Evolutionary conservation across 805 yeast genomes (phyloP).

Genomic region (Kuraishia borneana): DNA sequence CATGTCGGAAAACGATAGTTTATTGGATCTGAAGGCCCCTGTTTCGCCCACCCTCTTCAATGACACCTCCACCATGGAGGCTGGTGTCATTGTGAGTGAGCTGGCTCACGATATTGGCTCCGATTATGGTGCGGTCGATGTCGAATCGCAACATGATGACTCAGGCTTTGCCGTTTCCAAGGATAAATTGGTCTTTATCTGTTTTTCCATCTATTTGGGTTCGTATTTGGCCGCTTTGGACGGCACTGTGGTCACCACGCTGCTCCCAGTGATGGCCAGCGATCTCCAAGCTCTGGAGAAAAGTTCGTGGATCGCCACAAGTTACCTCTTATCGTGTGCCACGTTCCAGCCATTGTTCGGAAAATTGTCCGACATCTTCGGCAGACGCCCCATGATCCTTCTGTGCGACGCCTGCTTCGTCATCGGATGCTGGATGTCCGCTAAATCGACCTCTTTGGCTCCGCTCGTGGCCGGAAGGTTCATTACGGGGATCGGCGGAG

Average conservation of each 20-base stretch:
- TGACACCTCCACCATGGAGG: constrained; percentile 6
- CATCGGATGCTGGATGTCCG: constrained; percentile 30
- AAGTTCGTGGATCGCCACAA: constrained; percentile 30
- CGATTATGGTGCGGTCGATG: background rate
- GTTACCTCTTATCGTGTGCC: constrained; percentile 28
- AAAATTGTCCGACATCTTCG: constrained; percentile 42
- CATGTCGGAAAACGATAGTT: background rate
- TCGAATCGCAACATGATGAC: background rate
- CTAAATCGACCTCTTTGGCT: constrained; percentile 26
- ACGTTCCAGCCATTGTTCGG: constrained; percentile 48
- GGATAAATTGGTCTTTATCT: background rate
- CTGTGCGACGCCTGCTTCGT: constrained; percentile 20
- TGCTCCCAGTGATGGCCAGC: constrained; percentile 38
- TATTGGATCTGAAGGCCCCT: constrained; percentile 1
- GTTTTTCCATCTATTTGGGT: constrained; percentile 2
- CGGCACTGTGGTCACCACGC: constrained; percentile 43
- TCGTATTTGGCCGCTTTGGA: constrained; percentile 33
- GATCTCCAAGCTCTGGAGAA: constrained; percentile 34
- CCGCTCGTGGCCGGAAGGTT: constrained; percentile 47
- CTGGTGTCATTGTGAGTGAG: constrained; percentile 8
- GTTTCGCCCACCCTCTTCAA: constrained; percentile 4
- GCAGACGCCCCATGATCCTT: constrained; percentile 28
- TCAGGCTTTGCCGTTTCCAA: constrained; percentile 1
- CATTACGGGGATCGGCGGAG: constrained; percentile 82
- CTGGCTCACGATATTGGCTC: constrained; percentile 4